Base-by-base conservation (phyloP, 148 eudicot species). In the Salicornia ramosissima region DNA sequence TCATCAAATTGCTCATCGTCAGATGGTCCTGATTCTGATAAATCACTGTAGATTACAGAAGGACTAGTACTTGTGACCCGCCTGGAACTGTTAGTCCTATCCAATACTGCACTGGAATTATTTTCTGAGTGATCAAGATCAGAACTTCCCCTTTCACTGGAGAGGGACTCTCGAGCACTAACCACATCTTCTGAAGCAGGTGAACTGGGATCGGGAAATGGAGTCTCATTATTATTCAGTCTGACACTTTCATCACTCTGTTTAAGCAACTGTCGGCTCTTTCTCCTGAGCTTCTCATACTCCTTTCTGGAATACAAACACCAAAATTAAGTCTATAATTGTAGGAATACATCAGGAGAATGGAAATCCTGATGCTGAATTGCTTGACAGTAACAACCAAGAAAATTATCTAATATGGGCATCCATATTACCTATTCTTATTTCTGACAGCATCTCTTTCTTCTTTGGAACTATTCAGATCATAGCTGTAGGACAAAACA, bases 141-240 rank as follows among this genome's bases (percentile, higher is more conserved):
- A 42, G 83, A 78, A 72, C 71, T 82, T 43, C 59, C 78, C 52
- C 65, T 91, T 71, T 87, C 96, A 71, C 90, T 88, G 42, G 96
- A 94, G 50, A 94, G 88, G 46, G 95, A 88, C 49, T 86, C 89
- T 36, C 90, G 79, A 19, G 98, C 92, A 79, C 96, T 90, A 47
- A 85, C 94, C 36, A 79, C 80, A 65, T 93, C 96, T 55, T 87
- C 98, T 53, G 83, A 90, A 60, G 75, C 82, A 34, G 98, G 85
- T 73, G 92, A 90, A 73, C 78, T 74, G 33, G 81, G 59, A 22
- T 78, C 83, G 65, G 75, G 72, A 70, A 52, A 43, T 34, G 77
- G 68, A 79, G 43, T 71, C 53, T 65, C 85, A 65, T 76, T 69
- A 29, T 68, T 80, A 24, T 80, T 79, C 28, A 55, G 69, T 28